Base-by-base conservation (phyloP, 2,329 filamentous ascomycete genomes). In the Penicillium sp. region DNA sequence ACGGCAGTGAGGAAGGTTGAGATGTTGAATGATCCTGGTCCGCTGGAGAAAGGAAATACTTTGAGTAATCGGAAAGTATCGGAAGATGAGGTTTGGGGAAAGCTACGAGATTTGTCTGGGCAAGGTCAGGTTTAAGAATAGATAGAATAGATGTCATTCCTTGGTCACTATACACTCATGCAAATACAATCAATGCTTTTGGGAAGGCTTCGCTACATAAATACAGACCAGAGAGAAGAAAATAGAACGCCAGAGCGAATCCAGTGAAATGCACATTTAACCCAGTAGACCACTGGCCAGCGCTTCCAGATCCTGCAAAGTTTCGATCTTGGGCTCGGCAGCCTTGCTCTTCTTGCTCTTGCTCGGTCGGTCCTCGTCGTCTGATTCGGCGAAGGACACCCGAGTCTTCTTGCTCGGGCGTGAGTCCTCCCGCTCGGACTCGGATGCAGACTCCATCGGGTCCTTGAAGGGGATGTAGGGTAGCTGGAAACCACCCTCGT, bases 281-380 rank as follows among this genome's bases (percentile, higher is more conserved):
- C 67, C 71, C 64, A 80, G 66, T 54, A 80, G 62, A 11, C 77
- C 78, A 57, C 73, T 76, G 52, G 78, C 78, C 69, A 80, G 59
- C 52, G 77, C 74, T 63, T 80, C 78, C 68, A 80, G 62, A 69
- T 80, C 78, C 58, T 77, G 77, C 66, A 80, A 55, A n/a, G 78
- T 80, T 58, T 77, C 68, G 63, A 78, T 73, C 53, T 69, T 69
- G n/a, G 73, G 65, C 53, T 65, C 64, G 10, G 46, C 45, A 33
- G 50, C 27, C 50, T 54, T 61, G 37, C 61, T 37, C 56, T 69
- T 69, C 52, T 69, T 67, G 52, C 55, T 60, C 58, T 69, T 69
- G 60, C 68, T 68, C 53, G 62, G 60, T 14, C 58, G 54, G 25
- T 70, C 64, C 13, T 64, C 65, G 21, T 69, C 67, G 33, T 67